Evolutionary conservation across 345 rosid genomes (phyloP), one percentile per base, ranked within the genome.

Genomic region (Citrus unshiu): DNA sequence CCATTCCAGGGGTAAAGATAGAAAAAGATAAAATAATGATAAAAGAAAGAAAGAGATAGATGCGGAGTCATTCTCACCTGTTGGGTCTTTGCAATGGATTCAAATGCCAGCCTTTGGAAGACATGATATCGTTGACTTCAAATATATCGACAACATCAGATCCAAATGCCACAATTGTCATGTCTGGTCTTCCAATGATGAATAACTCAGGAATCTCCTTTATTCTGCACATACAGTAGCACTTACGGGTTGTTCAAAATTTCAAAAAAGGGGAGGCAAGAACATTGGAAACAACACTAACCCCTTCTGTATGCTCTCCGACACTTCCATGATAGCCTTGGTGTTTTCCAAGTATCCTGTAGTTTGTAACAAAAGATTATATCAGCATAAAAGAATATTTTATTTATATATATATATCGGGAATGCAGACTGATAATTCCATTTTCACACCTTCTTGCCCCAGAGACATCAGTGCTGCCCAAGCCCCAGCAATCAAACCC

Each of bases 81-180:
- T 95, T 92, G 40, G 99, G 99, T 88, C 94, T 90, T 87, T 94
- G 97, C 79, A 92, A 81, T 1, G 99, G 97, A 80, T 94, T 95
- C 84, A 94, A 83, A 87, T 95, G 98, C 99, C 98, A 95, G 77
- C 99, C 97, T 89, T 91, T 93, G 64, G 90, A 85, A 60, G 97
- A 83, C 92, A 95, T 84, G 80, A 88, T 81, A 86, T 95, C 98
- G 67, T 95, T 92, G 54, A 95, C 99, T 85, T 95, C 98, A 73
- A 92, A 95, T 79, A 94, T 94, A 83, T 92, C 97, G 10, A 94
- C 49, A 70, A 69, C 74, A 68, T 88, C 75, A 9, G 99, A 91
- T 68, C 98, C 98, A 83, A 95, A 81, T 69, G 97, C 98, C 74
- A 92, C 87, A 32, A 94, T 82, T 60, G 99, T 95, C 99, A 93